These are phyloP conservation scores for Magnolia sinica DNA, from an alignment of 164 flowering plant genomes.

Conservation along the genomic window DNA sequence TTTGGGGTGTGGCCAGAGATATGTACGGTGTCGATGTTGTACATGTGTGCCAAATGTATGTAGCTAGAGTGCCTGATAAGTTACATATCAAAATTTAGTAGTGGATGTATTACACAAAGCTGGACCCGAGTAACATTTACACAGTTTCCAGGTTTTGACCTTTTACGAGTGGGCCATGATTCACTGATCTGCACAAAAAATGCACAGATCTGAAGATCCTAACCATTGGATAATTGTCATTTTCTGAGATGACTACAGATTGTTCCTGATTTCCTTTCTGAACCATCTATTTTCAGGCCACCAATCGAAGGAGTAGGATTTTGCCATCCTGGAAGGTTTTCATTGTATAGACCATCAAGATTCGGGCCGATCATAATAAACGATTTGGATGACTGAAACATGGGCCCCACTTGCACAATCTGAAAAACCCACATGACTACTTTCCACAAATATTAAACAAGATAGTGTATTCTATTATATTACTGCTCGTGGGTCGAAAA, in stretches of 20 bases:
- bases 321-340: too few relatives aligned
- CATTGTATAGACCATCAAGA: neutral
- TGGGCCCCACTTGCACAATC: neutral
- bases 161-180: neutral
- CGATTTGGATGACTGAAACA: neutral
- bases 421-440: too few relatives aligned
- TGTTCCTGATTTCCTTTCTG: neutral
- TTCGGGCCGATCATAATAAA: neutral
- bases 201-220: neutral
- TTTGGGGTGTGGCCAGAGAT: neutral
- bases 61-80: neutral
- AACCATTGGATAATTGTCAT: neutral
- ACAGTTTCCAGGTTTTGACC: too few relatives aligned
- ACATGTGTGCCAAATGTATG: neutral
- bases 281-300: neutral
- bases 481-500: too few relatives aligned
- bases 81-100: neutral
- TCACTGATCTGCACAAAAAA: neutral
- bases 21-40: neutral
- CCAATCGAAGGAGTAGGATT: neutral
- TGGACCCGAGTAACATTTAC: too few relatives aligned
- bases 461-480: too few relatives aligned
- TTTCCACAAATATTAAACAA: too few relatives aligned
- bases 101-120: neutral
- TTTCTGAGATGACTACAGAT: neutral